Evolutionary conservation across 805 yeast species (phyloP).

Genomic region (Candida ortonii): DNA sequence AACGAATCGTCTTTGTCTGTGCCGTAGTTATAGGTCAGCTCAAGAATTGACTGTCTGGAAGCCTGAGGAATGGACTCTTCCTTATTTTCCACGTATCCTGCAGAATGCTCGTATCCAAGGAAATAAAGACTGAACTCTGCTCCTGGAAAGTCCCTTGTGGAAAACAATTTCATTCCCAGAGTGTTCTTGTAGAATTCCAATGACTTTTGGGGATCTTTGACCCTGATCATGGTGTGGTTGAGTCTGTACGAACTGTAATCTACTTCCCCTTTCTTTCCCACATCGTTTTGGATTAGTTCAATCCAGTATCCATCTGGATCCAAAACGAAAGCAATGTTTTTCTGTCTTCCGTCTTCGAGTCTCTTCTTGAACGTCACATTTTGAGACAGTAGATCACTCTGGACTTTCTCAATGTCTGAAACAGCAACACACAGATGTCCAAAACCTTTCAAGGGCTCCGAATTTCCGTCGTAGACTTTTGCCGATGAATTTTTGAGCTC

Average conservation of each 20-base stretch:
- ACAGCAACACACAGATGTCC: constrained; percentile 93
- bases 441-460: constrained; percentile 81
- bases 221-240: constrained; percentile 92
- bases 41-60: constrained; percentile 67
- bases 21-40: constrained; percentile 94
- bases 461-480: constrained; percentile 79
- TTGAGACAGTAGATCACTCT: constrained; percentile 52
- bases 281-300: constrained; percentile 68
- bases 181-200: constrained; percentile 74
- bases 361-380: constrained; percentile 81
- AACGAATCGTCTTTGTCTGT: constrained; percentile 77
- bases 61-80: constrained; percentile 36
- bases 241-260: constrained; percentile 46
- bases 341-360: constrained; percentile 86
- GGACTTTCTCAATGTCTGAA: constrained; percentile 65
- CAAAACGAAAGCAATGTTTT: constrained; percentile 87
- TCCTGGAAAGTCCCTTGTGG: constrained; percentile 51
- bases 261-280: constrained; percentile 42
- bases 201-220: constrained; percentile 77
- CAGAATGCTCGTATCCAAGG: constrained; percentile 63
- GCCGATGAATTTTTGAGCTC: constrained; percentile 63
- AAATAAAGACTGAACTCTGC: constrained; percentile 88
- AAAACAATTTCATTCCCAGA: constrained; percentile 75
- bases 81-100: constrained; percentile 42
- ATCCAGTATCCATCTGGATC: constrained; percentile 98